Conservation (phyloP, 2,329 filamentous ascomycete genomes). For the Curvularia sp. region DNA sequence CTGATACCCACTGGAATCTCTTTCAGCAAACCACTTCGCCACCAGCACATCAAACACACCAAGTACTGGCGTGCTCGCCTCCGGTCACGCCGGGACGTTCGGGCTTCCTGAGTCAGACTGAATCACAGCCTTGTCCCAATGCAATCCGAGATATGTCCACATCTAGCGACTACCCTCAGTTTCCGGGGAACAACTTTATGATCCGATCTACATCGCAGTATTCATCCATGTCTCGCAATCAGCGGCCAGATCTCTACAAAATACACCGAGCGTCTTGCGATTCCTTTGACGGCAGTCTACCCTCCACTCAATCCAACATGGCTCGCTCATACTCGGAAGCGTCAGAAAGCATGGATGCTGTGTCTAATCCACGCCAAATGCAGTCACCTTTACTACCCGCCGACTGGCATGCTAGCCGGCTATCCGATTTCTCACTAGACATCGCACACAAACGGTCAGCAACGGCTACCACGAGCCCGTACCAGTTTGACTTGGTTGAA, state of each 20-base stretch:
- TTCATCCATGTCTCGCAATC: constrained; percentile 14
- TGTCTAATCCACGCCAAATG: not conserved
- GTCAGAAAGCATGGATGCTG: constrained; percentile 5
- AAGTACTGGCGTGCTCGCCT: constrained; percentile 24
- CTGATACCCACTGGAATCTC: constrained; percentile 16
- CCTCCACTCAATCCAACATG: constrained; percentile 7
- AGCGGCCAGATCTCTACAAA: not conserved
- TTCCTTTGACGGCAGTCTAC: constrained; percentile 4
- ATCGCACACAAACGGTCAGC: not conserved
- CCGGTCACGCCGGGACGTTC: constrained; percentile 2
- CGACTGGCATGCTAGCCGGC: not conserved
- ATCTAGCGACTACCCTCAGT: constrained; percentile 5
- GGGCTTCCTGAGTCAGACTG: constrained; percentile 23
- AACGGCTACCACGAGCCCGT: not conserved
- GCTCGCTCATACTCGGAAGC: constrained; percentile 17
- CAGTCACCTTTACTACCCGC: not conserved
- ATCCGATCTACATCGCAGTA: constrained; percentile 25
- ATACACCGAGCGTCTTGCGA: constrained; percentile 3
- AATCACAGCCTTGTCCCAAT: constrained; percentile 28
- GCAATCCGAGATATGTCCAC: constrained; percentile 6
- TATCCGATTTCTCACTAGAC: not conserved
- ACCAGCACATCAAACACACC: constrained; percentile 17
- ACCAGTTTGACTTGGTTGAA: constrained; percentile 3
- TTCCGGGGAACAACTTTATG: constrained; percentile 17
- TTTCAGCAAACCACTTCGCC: constrained; percentile 20